These are phyloP conservation scores for Apiospora koreana DNA, from an alignment of 2,329 filamentous ascomycete species.

Conservation along the genomic window DNA sequence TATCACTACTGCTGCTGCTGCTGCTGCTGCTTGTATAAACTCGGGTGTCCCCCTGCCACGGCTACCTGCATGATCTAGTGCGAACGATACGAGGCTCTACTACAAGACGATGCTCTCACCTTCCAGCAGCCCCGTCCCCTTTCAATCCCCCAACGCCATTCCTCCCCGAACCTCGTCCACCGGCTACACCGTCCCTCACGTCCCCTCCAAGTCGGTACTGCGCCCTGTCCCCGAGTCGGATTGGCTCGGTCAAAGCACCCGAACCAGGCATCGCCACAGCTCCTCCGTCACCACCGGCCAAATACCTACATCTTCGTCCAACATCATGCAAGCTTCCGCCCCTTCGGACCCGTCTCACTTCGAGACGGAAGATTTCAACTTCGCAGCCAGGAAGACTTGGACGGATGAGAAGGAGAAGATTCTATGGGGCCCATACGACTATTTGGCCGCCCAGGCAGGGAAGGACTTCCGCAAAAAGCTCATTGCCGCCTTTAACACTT, in stretches of 20 bases:
- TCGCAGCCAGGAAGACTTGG: slow-evolving; percentile 59
- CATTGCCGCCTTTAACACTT: slow-evolving; percentile 79
- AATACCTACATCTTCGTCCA: slow-evolving; percentile 24
- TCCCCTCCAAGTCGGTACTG: slow-evolving; percentile 43
- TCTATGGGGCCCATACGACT: slow-evolving; percentile 77
- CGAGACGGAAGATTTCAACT: slow-evolving; percentile 57
- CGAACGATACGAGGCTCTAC: slow-evolving; percentile 1
- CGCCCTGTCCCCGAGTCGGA: slow-evolving; percentile 61
- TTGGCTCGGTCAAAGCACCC: slow-evolving; percentile 53
- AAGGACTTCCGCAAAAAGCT: slow-evolving; percentile 83
- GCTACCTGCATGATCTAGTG: slow-evolving; percentile 14
- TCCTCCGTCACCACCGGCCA: slow-evolving; percentile 17
- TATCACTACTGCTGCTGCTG: too few relatives aligned
- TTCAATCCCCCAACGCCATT: slow-evolving; percentile 65
- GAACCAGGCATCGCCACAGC: slow-evolving; percentile 33
- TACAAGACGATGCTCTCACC: slow-evolving; percentile 11
- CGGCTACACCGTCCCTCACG: slow-evolving; percentile 40
- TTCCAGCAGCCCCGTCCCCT: slow-evolving; percentile 19
- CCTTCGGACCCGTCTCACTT: slow-evolving; percentile 54
- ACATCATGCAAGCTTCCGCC: slow-evolving; percentile 33
- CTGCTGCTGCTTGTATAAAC: slow-evolving; percentile 6
- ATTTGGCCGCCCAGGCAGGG: slow-evolving; percentile 75
- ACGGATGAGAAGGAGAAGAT: slow-evolving; percentile 75
- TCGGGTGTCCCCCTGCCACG: not conserved
- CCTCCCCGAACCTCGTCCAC: slow-evolving; percentile 74